These are phyloP conservation scores for Pseudocercospora macadamiae DNA, from an alignment of 2,329 filamentous ascomycete species.

Conservation along the genomic window DNA sequence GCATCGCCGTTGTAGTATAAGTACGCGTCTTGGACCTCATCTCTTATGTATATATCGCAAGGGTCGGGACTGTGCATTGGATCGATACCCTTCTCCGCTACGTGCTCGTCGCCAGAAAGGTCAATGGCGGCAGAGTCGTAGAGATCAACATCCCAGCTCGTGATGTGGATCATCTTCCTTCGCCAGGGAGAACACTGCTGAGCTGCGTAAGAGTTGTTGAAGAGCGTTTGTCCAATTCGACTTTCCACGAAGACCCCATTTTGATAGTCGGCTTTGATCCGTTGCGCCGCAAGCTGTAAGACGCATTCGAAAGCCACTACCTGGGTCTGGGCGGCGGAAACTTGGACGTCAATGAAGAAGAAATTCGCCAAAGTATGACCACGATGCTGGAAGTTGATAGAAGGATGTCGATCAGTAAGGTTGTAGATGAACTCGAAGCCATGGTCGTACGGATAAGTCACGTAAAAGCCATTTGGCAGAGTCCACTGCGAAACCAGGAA, in stretches of 20 bases:
- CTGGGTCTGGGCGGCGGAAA: not conserved
- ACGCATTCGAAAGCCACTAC: not conserved
- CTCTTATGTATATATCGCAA: too few relatives aligned
- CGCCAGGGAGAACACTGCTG: not conserved
- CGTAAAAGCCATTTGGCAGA: not conserved
- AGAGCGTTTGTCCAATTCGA: not conserved
- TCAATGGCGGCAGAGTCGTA: not conserved
- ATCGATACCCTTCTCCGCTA: not conserved
- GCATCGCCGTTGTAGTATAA: not conserved
- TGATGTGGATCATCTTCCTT: too few relatives aligned
- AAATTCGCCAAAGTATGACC: not conserved
- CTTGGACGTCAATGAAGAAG: not conserved
- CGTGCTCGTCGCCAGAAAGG: not conserved
- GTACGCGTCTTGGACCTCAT: not conserved
- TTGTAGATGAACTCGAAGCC: not conserved
- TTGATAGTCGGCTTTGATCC: not conserved
- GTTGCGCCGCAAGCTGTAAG: not conserved
- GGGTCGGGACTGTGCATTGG: too few relatives aligned
- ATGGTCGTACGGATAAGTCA: not conserved
- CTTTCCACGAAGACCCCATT: not conserved
- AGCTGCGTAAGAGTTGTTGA: not conserved
- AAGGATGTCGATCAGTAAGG: not conserved
- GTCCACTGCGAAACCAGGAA: not conserved
- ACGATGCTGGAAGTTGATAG: not conserved
- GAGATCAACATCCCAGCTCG: not conserved